phyloP scores from a whole-genome alignment of 2,329 filamentous ascomycete genomes.

The Exophiala phaeomuriformis region DNA sequence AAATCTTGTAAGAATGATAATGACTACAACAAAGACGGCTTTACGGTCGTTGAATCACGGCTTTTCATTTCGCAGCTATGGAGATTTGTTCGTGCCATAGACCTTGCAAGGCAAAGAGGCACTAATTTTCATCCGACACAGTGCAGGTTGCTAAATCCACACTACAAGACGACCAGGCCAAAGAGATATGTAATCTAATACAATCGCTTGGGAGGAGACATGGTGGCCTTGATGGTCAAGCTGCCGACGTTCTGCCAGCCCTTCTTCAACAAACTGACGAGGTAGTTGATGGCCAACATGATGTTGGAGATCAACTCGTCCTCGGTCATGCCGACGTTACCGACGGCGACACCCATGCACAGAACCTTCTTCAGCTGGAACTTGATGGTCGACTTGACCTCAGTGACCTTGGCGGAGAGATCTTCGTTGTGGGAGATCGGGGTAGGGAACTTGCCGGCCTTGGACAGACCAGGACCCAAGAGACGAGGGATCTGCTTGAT shows the following conservation, averaged over 20 bases:
- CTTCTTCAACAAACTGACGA: slow-evolving; percentile 99
- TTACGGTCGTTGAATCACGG: not conserved
- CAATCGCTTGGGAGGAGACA: slow-evolving; percentile 96
- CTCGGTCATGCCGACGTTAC: slow-evolving; percentile 94
- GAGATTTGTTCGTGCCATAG: not conserved
- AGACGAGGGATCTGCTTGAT: slow-evolving; percentile 99
- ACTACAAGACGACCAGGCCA: not conserved
- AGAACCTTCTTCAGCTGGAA: slow-evolving; percentile 99
- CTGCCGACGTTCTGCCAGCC: slow-evolving; percentile 99
- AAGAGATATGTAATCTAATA: slow-evolving; percentile 59
- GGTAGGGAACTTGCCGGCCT: slow-evolving; percentile 98
- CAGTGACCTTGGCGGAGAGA: slow-evolving; percentile 88
- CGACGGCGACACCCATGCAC: slow-evolving; percentile 98
- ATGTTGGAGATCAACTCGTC: slow-evolving; percentile 97
- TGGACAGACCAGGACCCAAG: slow-evolving; percentile 79
- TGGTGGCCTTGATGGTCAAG: slow-evolving; percentile 99
- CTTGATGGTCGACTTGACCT: slow-evolving; percentile 99
- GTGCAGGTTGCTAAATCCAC: not conserved
- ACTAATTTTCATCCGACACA: no score
- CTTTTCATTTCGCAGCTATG: slow-evolving; percentile 1
- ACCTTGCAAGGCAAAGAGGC: not conserved
- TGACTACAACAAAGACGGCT: not conserved
- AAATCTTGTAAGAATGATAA: not conserved
- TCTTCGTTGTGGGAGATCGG: slow-evolving; percentile 96
- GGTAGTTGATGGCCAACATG: slow-evolving; percentile 99